Base-by-base conservation (phyloP, 225 moss, liverwort and hornwort species). In the Marchantia paleacea region DNA sequence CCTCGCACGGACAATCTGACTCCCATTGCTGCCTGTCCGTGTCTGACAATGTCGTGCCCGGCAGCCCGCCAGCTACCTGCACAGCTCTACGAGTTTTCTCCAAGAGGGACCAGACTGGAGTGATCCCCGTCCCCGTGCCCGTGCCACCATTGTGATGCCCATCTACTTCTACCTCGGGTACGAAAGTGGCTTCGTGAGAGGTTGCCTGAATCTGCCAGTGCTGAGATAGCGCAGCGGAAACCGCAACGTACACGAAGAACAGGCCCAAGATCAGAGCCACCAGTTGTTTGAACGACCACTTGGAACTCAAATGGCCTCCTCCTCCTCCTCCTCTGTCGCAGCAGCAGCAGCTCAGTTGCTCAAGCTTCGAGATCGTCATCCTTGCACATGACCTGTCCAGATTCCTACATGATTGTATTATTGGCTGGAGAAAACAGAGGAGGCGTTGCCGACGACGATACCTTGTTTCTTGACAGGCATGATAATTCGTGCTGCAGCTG, bases 21-120 rank as follows among this genome's bases (percentile, higher is more conserved):
- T 83, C 69, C 89, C 89, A 89, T 10, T 58, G 52, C 48, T 69
- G n/a, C 63, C 48, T 83, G 31, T 80, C 70, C 31, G 26, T 19
- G 7, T 31, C 24, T 15, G 84, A 73, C 49, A 83, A 50, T 4
- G 6, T 5, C 9, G n/a, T 61, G 18, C 77, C 75, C 22, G 81
- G 81, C 31, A 71, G 39, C 16, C 85, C 89, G 7, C 85, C 85
- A 48, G 85, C 87, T 25, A 53, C 70, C 4, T 15, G 20, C 6
- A 85, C 80, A 25, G 81, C 83, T 61, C 69, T 68, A 18, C 74
- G 83, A 52, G 81, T 87, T 3, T 83, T 77, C 54, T 76, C 77
- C 53, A 87, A 22, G 3, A 89, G 85, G 47, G 50, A 20, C 80
- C 62, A 65, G 1, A 62, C 83, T 6, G 80, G 69, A 22, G 80